These are phyloP conservation scores for Herpotrichia juniperi DNA, from an alignment of 2,329 filamentous ascomycete genomes.

Conservation along the genomic window DNA sequence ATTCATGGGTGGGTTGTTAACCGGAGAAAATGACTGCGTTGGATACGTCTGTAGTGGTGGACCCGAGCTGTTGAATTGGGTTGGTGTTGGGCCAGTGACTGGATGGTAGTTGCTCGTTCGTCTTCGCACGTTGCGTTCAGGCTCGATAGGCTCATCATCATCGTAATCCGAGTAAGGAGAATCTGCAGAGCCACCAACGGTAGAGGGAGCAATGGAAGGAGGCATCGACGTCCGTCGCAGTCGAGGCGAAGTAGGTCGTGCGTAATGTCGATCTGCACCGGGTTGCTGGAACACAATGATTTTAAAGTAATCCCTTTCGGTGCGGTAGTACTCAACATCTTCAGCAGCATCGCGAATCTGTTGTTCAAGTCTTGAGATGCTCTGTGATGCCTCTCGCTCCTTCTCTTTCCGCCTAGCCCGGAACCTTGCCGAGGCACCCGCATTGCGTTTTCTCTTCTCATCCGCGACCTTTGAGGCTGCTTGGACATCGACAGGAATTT, in stretches of 20 bases:
- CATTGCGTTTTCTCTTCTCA: constrained; percentile 84
- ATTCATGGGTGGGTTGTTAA: constrained; percentile 20
- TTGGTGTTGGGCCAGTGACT: constrained; percentile 27
- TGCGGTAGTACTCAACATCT: constrained; percentile 75
- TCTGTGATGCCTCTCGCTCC: constrained; percentile 73
- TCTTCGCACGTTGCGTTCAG: constrained; percentile 44
- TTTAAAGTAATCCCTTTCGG: constrained; percentile 71
- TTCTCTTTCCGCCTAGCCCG: constrained; percentile 82
- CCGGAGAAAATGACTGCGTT: constrained; percentile 22
- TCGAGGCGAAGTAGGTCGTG: constrained; percentile 52
- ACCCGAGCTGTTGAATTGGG: constrained; percentile 24
- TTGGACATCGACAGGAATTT: constrained; percentile 77
- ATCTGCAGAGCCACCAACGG: constrained; percentile 33
- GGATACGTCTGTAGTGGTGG: constrained; percentile 27
- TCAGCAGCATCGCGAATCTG: constrained; percentile 70
- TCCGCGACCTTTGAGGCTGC: constrained; percentile 83
- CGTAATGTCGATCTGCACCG: constrained; percentile 54
- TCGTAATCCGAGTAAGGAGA: constrained; percentile 37
- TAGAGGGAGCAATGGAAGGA: constrained; percentile 35
- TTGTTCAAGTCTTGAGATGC: constrained; percentile 71
- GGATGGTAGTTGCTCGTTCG: constrained; percentile 45
- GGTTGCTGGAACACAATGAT: constrained; percentile 64
- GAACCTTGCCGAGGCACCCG: constrained; percentile 83
- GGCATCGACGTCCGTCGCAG: constrained; percentile 37
- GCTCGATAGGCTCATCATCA: constrained; percentile 31